A percentile compares a stretch with the other conserved stretches of the same genome.
phyloP scores from a whole-genome alignment of 257 asterid genomes.

The Haberlea rhodopensis region DNA sequence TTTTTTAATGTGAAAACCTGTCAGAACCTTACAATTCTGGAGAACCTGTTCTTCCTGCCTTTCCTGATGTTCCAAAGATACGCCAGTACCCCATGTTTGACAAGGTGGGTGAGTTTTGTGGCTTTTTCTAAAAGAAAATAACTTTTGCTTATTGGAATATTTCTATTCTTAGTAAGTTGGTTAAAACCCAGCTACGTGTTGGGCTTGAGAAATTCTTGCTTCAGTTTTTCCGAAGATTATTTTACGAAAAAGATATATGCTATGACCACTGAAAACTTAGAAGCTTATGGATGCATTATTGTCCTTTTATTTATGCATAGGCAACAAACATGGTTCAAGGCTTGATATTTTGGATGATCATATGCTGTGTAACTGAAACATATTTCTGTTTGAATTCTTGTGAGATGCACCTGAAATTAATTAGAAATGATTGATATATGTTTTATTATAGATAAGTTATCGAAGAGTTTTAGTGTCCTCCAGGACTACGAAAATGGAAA shows the following conservation, averaged over 20 bases:
- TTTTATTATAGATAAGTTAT: neutral
- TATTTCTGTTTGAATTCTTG: neutral
- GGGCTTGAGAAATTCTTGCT: neutral
- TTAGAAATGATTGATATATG: neutral
- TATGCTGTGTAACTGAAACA: neutral
- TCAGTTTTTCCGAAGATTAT: neutral
- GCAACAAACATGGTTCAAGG: neutral
- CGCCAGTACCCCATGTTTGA: constrained; percentile 40
- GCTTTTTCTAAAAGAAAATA: neutral
- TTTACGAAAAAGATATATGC: neutral
- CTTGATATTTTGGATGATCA: too few relatives aligned
- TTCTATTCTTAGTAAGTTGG: neutral
- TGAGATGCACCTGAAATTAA: neutral
- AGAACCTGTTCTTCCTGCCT: constrained; percentile 46
- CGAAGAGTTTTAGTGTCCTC: too few relatives aligned
- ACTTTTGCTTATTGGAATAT: constrained; percentile 16
- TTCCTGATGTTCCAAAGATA: constrained; percentile 42
- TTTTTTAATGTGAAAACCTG: constrained; percentile 23
- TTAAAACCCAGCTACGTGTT: neutral
- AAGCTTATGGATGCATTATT: neutral
- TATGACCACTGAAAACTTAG: neutral
- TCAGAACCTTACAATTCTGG: constrained; percentile 48
- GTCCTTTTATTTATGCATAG: neutral
- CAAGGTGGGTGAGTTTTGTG: constrained; percentile 41
- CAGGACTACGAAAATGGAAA: too few relatives aligned